Evolutionary conservation across 306 rosid species (phyloP), one percentile per base, ranked within the genome.

Genomic region (Fragaria vesca): DNA sequence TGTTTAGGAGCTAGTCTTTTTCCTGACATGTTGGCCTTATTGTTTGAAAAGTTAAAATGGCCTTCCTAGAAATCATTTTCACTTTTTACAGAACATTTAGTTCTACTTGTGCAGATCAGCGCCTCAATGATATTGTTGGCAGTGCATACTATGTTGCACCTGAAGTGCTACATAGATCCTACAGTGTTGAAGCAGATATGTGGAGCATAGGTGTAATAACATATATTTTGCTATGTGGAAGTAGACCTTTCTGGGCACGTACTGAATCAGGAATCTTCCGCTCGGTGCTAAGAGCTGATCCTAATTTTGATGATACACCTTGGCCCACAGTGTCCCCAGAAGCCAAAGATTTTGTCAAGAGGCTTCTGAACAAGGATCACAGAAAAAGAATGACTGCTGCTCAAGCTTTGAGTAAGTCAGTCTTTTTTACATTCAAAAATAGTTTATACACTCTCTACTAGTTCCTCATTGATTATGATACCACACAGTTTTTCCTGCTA

Each of bases 71-170:
- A 79, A 28, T 36, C 18, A 28, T 45, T 8, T 28, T 46, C 66
- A 45, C 74, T 74, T 68, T 75, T 66, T 51, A 77, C 85, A 77
- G 86, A 76, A 81, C 62, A 26, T 74, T 75, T 83, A 79, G 74
- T 86, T 85, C 66, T 81, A 38, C 78, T 68, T 82, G 61, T 87
- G 90, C 91, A 95, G 98, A 95, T 13, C 92, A 87, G 67, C 94
- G 97, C 61, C 93, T 95, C 72, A 95, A 88, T 65, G 98, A 95
- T 83, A 93, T 95, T 77, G 98, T 95, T 81, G 98, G 98, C 67
- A 94, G 98, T 82, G 98, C 98, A 30, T 94, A 94, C 85, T 94
- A 92, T 58, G 98, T 95, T 80, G 97, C 98, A 28, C 97, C 98
- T 66, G 98, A 95, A 82, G 98, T 95, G 54, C 89, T 95, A 78